Evolutionary conservation across 371 early-diverging fungal species (phyloP), one percentile per base, ranked within the genome.

Genomic region (Encephalitozoon cuniculi): DNA sequence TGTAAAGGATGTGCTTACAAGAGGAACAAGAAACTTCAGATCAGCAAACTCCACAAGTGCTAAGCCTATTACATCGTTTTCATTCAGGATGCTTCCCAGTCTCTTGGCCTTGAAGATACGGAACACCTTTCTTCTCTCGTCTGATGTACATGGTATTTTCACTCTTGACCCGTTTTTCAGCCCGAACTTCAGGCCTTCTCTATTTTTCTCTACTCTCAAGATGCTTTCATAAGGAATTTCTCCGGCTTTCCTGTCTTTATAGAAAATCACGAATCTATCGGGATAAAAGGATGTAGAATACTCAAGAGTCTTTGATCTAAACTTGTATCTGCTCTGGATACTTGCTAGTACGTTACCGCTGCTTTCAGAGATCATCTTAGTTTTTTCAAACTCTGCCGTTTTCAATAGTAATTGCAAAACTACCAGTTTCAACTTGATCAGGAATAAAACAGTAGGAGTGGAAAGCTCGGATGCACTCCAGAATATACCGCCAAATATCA

Each of bases 121-220:
- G 54, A 74, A 74, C 8, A 74, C 54, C 53, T 66, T 28, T 18
- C 41, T 40, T 41, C 66, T 74, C n/a, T 66, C 37, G 11, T 64
- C 67, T 34, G 54, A 12, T 39, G 64, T 54, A 66, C 74, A 74
- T 6, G 74, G 74, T 53, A 74, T 74, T 25, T 65, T 66, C n/a
- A 74, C 4, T 4, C 53, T 15, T 12, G 37, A 7, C 28, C 43
- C 66, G 25, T 65, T 53, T 53, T 25, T 65, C n/a, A 55, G 30
- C 2, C 30, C 8, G 11, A 68, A 49, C 52, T 43, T 64, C 28
- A 74, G 18, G 1, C 74, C 74, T 28, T 53, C 53, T 41, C 65
- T 74, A 26, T 53, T 66, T 52, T 74, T 74, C 40, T 65, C 40
- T 4, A 74, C 65, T 49, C 53, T 74, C 5, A 34, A 44, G 8